Evolutionary conservation across 23 red algal genomes (phyloP), one percentile per base, ranked within the genome.

Genomic region (Agarophyton chilense): DNA sequence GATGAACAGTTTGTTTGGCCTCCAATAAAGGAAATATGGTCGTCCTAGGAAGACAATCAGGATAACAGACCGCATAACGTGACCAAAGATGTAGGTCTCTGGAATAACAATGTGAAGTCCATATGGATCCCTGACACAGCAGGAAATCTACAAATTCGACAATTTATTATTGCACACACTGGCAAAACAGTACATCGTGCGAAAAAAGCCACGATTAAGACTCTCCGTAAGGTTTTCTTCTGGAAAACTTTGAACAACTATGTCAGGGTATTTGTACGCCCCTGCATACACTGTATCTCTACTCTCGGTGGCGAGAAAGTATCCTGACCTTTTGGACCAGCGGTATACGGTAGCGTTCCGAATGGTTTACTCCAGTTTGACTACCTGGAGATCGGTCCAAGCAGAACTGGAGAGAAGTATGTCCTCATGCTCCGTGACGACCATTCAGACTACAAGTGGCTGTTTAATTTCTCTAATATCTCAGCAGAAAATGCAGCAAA

Each of bases 101-200:
- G 61, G 61, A 34, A 34, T 4, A 35, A 12, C 34, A 1, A 55
- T 8, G 13, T 1, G 18, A 56, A 18, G 7, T 35, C 58, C 17
- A 5, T 67, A 9, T 65, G 79, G 79, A 64, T 84, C 31, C 79
- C 52, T 25, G 31, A 67, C 13, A 18, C 34, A 61, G 6, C 52
- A 14, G 55, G 36, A 24, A 18, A 46, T 43, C 51, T 84, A 5
- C 52, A 84, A 33, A 6, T 84, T 3, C 79, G 79, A 1, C 6
- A 66, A 5, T 45, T 9, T 19, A 50, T 84, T 56, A 64, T 64
- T 28, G 79, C 79, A 34, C 79, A 84, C 40, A 67, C 57, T 7
- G 35, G 79, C 2, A 9, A n/a, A 26, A 10, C 22, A 29, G 77
- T 44, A 9, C 77, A 81, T 61, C 79, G 79, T n/a, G 5, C 22